Conservation (phyloP, 2,329 filamentous ascomycete species). For the Hymenoscyphus albidus region DNA sequence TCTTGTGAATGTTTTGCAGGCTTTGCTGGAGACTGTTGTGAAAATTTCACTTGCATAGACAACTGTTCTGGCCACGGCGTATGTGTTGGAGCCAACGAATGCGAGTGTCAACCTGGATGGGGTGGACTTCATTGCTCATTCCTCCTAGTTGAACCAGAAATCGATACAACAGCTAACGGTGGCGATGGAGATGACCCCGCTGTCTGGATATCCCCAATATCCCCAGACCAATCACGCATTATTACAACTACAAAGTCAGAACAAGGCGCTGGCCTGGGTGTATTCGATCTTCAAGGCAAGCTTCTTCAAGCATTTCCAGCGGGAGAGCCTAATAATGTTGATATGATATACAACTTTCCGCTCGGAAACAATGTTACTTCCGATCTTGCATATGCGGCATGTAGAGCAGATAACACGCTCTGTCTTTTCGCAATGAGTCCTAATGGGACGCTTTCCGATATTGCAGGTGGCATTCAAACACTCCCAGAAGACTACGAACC, state of each 20-base stretch:
- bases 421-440: not conserved
- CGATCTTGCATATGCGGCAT: not conserved
- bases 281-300: not conserved
- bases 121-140: not conserved
- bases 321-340: slow-evolving; percentile 3
- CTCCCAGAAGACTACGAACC: not conserved
- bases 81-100: slow-evolving; percentile 2
- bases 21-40: not conserved
- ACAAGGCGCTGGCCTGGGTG: not conserved
- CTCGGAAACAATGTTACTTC: not conserved
- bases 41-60: not conserved
- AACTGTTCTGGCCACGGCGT: slow-evolving; percentile 1
- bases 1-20: slow-evolving; percentile 1
- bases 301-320: not conserved
- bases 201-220: slow-evolving; percentile 5
- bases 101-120: not conserved
- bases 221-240: not conserved
- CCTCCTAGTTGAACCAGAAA: not conserved
- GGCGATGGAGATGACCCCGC: slow-evolving; percentile 4
- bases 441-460: not conserved
- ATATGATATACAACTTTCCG: not conserved
- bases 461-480: not conserved
- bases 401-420: not conserved
- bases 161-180: not conserved
- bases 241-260: slow-evolving; percentile 1